phyloP scores from a whole-genome alignment of 352 stramenopile genomes.

The Thraustotheca clavata region DNA sequence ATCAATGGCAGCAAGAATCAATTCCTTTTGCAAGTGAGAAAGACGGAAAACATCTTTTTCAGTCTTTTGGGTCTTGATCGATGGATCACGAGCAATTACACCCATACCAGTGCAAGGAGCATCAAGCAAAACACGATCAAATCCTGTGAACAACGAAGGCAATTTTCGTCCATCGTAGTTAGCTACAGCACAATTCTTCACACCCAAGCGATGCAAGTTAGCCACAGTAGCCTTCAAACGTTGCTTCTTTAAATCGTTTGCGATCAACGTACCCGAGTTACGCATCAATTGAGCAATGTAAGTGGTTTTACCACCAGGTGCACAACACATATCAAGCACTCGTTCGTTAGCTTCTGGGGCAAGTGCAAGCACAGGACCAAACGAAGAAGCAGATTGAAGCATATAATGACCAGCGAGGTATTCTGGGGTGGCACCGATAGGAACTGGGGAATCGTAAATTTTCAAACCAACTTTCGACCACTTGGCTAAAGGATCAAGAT shows the following conservation, averaged over 20 bases:
- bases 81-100: slow-evolving; percentile 97
- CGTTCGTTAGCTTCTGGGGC: slow-evolving; percentile 94
- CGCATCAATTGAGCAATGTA: slow-evolving; percentile 99
- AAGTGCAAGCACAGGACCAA: slow-evolving; percentile 98
- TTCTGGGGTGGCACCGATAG: slow-evolving; percentile 98
- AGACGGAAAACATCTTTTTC: slow-evolving; percentile 82
- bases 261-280: slow-evolving; percentile 97
- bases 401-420: slow-evolving; percentile 99
- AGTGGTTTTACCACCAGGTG: slow-evolving; percentile 98
- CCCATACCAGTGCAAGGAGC: slow-evolving; percentile 97
- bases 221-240: slow-evolving; percentile 95
- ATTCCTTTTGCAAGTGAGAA: slow-evolving; percentile 98
- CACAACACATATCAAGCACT: slow-evolving; percentile 97
- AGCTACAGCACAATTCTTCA: slow-evolving; percentile 96
- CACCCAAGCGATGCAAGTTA: slow-evolving; percentile 97
- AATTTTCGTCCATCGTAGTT: slow-evolving; percentile 96
- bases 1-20: slow-evolving; percentile 98
- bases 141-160: slow-evolving; percentile 90
- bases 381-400: slow-evolving; percentile 97
- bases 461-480: slow-evolving; percentile 99
- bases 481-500: slow-evolving; percentile 95
- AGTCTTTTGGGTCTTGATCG: slow-evolving; percentile 98
- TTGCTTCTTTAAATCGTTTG: slow-evolving; percentile 98
- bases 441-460: slow-evolving; percentile 97
- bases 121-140: slow-evolving; percentile 98